These are phyloP conservation scores for Rhodosporidiobolus odoratus DNA, from an alignment of 768 basidiomycete genomes.

Conservation along the genomic window DNA sequence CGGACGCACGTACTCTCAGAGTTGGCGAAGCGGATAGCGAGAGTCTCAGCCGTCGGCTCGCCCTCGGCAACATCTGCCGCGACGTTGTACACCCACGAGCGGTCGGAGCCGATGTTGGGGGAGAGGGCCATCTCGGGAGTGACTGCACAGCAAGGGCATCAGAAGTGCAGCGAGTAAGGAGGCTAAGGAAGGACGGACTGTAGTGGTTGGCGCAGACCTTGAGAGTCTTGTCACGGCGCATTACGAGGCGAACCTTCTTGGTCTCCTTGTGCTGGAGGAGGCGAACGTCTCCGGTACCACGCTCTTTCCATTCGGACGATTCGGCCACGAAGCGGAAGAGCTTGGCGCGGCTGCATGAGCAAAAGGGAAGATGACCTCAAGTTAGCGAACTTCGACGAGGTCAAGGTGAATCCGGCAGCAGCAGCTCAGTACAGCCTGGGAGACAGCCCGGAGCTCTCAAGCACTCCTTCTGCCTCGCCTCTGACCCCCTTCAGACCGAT, in stretches of 20 bases:
- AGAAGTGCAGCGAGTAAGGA: neutral
- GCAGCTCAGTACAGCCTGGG: too few relatives aligned
- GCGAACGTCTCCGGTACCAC: constrained; percentile 84
- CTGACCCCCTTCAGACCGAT: neutral
- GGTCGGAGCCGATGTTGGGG: constrained; percentile 96
- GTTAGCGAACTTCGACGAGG: neutral
- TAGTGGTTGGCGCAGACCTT: constrained; percentile 99
- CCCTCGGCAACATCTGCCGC: constrained; percentile 88
- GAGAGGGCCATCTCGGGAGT: constrained; percentile 84
- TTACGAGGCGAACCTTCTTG: constrained; percentile 89
- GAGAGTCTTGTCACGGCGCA: constrained; percentile 99
- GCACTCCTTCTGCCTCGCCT: too few relatives aligned
- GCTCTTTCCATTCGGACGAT: constrained; percentile 91
- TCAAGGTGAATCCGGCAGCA: neutral
- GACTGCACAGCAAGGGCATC: constrained; percentile 53
- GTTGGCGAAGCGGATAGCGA: constrained; percentile 97
- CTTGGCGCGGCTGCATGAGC: constrained; percentile 75
- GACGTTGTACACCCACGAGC: constrained; percentile 89
- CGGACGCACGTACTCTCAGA: constrained; percentile 68
- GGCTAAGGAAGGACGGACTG: constrained; percentile 54
- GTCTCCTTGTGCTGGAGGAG: constrained; percentile 82
- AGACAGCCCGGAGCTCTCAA: too few relatives aligned
- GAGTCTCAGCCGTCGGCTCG: constrained; percentile 84
- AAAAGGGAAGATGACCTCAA: neutral
- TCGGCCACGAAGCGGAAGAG: constrained; percentile 84